Evolutionary conservation across 768 basidiomycete species (phyloP), one percentile per base, ranked within the genome.

Genomic region (Hypholoma sublateritium): DNA sequence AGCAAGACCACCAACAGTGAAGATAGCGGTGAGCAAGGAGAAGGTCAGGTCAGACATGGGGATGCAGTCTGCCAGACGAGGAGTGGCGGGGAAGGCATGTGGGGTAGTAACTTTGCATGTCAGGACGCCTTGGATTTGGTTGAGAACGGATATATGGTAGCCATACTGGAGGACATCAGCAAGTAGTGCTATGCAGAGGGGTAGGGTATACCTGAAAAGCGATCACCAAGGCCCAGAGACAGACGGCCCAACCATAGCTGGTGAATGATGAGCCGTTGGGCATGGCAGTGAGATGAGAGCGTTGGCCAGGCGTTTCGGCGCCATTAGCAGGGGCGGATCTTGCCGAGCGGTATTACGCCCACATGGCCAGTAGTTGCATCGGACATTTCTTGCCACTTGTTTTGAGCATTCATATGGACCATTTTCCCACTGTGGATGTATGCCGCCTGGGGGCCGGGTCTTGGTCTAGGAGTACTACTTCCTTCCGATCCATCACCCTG

Each of bases 81-180:
- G 69, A 45, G 66, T 59, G 52, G 70, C 45, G 54, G 67, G 53
- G 32, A 62, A 58, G 44, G 63, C 28, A 45, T 68, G 63, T 32
- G 69, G 60, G 6, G 57, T 44, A 22, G 62, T 54, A 28, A 61
- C 63, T 50, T 80, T 80, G 74, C 93, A 96, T 3, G 89, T 92
- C 55, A 95, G 68, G 42, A 88, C 84, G 4, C 80, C 81, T 66
- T 92, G 86, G 22, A 95, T 86, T 68, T 95, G 93, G 69, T 98
- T 98, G 57, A 98, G 81, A 14, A 88, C 88, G 1, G 93, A 91
- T 41, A 94, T 91, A 70, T 96, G 93, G 70, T 90, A 97, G n/a
- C 94, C 95, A 74, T 92, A 93, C 83, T 91, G 36, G 21, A 55
- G 22, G 34, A 48, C 35, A 41, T 48, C 41, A 50, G 61, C 32